Base-by-base conservation (phyloP, 148 eudicot species). In the Hydrangea macrophylla region DNA sequence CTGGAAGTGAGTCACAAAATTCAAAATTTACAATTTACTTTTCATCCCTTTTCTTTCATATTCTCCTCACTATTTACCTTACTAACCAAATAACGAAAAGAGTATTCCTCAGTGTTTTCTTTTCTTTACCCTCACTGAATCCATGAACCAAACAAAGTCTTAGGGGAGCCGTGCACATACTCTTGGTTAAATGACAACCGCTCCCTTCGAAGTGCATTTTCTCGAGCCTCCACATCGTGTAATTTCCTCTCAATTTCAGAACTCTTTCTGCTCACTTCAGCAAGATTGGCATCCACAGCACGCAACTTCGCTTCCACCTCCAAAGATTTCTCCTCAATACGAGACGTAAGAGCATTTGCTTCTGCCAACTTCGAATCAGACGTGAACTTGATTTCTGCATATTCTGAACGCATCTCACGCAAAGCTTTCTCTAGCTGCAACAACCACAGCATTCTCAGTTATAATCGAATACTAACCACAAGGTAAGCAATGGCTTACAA, bases 301-400 rank as follows among this genome's bases (percentile, higher is more conserved):
- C 74, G 97, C 67, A 87, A 50, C 72, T 87, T 94, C 33, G 86
- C 82, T 86, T 94, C 97, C 58, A 94, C 90, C 86, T 94, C 96
- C 65, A 94, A 75, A 18, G 97, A 90, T 73, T 89, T 94, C 70
- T 91, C 97, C 69, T 94, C 99, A 76, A 91, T 81, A 58, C 80
- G 88, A 71, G 90, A 71, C 61, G 78, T 84, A 72, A 91, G 80
- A 44, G 93, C 87, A 82, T 88, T 91, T 58, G 97, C 97, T 82
- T 94, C 97, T 39, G 97, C 85, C 78, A 90, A 58, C 74, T 89
- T 94, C 15, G 97, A 90, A 71, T 91, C 96, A 69, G 99, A 88
- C 12, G 87, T 87, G 71, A 86, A 90, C 80, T 91, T 94, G 48
- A 91, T 94, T 83, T 87, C 97, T 55, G 99, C 99, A 79, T 94